These are phyloP conservation scores for Fragosphaeria purpurea DNA, from an alignment of 2,329 filamentous ascomycete genomes.

Conservation along the genomic window DNA sequence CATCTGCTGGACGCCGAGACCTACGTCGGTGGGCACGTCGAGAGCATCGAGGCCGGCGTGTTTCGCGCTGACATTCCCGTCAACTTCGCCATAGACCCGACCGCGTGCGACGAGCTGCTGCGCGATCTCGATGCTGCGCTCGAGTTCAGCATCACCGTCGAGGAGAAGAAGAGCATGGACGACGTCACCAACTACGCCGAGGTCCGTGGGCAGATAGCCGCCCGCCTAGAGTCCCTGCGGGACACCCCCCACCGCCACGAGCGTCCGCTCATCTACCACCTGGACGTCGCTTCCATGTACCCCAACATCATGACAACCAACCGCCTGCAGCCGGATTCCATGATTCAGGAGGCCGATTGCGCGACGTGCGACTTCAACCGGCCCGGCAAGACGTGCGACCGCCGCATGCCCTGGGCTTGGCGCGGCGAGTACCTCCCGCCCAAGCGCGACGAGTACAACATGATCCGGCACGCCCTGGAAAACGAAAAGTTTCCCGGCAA, in stretches of 20 bases:
- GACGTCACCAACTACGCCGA: conserved; percentile 76
- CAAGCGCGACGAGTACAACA: conserved; percentile 97
- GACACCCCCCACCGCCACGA: conserved; percentile 77
- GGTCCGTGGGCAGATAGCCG: conserved; percentile 71
- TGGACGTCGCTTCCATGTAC: conserved; percentile 99
- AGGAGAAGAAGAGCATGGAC: conserved; percentile 72
- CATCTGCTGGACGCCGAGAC: conserved; percentile 95
- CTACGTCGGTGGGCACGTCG: conserved; percentile 95
- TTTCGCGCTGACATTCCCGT: conserved; percentile 93
- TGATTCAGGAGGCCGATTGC: conserved; percentile 93
- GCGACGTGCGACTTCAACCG: conserved; percentile 97
- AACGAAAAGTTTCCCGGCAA: conserved; percentile 88
- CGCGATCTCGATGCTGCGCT: conserved; percentile 79
- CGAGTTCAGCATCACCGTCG: conserved; percentile 74
- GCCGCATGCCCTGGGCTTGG: conserved; percentile 93
- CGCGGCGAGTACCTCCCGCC: conserved; percentile 93
- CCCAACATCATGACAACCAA: conserved; percentile 99
- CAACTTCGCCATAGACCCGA: conserved; percentile 82
- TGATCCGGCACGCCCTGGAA: conserved; percentile 85
- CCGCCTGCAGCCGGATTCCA: conserved; percentile 93
- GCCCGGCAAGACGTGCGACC: conserved; percentile 92
- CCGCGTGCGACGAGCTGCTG: conserved; percentile 81
- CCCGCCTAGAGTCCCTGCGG: conserved; percentile 61
- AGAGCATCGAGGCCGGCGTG: conserved; percentile 97
- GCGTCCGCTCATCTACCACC: conserved; percentile 85